A percentile compares a stretch with the other conserved stretches of the same genome.
Evolutionary conservation across 148 eudicot species (phyloP).

Genomic region (Rhododendron henanense): DNA sequence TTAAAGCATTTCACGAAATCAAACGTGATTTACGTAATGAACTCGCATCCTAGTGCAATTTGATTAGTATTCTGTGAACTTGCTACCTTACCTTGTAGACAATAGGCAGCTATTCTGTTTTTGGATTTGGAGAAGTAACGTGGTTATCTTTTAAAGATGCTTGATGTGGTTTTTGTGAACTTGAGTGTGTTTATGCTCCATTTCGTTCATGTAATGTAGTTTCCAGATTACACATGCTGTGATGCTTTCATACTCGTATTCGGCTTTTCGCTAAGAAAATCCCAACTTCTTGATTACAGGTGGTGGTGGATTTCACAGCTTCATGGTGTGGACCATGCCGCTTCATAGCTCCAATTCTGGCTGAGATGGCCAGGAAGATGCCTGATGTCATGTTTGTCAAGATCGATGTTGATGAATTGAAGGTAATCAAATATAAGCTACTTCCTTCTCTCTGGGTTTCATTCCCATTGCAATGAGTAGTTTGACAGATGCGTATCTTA

Average conservation of each 20-base stretch:
- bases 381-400: slow-evolving; percentile 54
- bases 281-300: slow-evolving; percentile 21
- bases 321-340: slow-evolving; percentile 89
- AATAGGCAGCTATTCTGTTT: neutral
- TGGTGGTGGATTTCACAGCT: slow-evolving; percentile 79
- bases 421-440: slow-evolving; percentile 28
- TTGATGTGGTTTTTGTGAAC: neutral
- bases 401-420: slow-evolving; percentile 73
- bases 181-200: neutral
- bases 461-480: neutral
- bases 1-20: neutral
- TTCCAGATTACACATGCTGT: neutral
- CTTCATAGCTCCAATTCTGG: slow-evolving; percentile 55
- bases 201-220: neutral
- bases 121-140: neutral
- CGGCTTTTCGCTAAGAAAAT: neutral
- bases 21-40: neutral
- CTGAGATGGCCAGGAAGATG: slow-evolving; percentile 51
- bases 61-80: neutral
- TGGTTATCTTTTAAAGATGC: neutral
- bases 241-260: neutral
- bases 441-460: neutral
- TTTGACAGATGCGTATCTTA: neutral
- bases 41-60: neutral
- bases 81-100: neutral